Conservation (phyloP, 2,329 filamentous ascomycete genomes). For the Paraphoma chrysanthemicola region DNA sequence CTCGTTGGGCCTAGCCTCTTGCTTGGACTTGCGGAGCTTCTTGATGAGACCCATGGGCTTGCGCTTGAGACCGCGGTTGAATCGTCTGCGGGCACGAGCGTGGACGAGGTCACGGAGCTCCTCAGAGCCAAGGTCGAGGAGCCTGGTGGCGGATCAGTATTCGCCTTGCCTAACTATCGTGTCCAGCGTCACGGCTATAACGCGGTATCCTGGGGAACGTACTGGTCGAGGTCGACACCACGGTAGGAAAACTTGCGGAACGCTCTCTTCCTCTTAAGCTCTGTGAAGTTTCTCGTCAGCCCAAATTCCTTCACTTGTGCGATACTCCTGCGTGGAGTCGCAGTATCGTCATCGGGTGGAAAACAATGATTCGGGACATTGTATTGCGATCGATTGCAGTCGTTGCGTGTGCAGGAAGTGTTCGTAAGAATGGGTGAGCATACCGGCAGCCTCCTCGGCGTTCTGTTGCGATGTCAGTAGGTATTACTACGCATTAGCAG, state of each 20-base stretch:
- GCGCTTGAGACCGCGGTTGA: constrained; percentile 99
- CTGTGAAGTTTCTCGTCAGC: constrained; percentile 55
- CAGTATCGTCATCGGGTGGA: neutral
- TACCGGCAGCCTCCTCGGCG: constrained; percentile 92
- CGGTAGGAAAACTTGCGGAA: constrained; percentile 99
- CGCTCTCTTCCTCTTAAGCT: constrained; percentile 99
- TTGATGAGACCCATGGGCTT: constrained; percentile 99
- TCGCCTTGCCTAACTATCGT: constrained; percentile 1
- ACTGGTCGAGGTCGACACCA: constrained; percentile 99
- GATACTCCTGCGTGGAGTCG: neutral
- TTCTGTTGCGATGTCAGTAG: constrained; percentile 65
- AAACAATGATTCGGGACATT: neutral
- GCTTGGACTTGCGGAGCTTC: constrained; percentile 94
- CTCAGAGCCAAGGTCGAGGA: constrained; percentile 97
- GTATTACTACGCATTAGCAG: constrained; percentile 10
- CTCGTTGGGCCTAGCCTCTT: constrained; percentile 78
- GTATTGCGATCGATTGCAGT: constrained; percentile 16
- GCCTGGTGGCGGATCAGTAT: constrained; percentile 63
- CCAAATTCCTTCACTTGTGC: constrained; percentile 17
- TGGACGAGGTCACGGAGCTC: constrained; percentile 99
- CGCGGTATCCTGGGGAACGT: constrained; percentile 56
- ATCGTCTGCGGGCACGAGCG: constrained; percentile 96
- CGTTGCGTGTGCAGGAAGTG: constrained; percentile 2
- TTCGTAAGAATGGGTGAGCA: constrained; percentile 38
- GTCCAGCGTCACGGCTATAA: neutral